phyloP scores from a whole-genome alignment of 2,329 filamentous ascomycete genomes.

The Chaetomium strumarium region DNA sequence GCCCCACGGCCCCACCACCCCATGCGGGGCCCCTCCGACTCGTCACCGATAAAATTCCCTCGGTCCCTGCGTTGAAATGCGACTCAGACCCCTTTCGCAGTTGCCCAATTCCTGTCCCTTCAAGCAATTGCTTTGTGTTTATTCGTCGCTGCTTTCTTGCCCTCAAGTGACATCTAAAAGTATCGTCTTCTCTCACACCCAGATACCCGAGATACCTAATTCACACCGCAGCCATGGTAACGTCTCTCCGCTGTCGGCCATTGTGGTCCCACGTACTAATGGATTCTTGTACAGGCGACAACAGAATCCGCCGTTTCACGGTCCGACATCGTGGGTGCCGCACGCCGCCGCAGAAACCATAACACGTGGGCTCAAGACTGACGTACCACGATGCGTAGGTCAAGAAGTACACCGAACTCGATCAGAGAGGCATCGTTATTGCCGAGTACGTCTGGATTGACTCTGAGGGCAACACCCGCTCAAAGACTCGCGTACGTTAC shows the following conservation, averaged over 20 bases:
- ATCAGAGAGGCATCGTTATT: slow-evolving; percentile 83
- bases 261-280: slow-evolving; percentile 1
- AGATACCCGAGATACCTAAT: slow-evolving; percentile 5
- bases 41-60: slow-evolving; percentile 16
- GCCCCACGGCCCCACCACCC: slow-evolving; percentile 12
- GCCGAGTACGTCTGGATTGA: slow-evolving; percentile 99
- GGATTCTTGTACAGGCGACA: slow-evolving; percentile 5
- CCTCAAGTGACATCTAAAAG: neutral
- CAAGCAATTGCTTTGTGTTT: slow-evolving; percentile 6
- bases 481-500: slow-evolving; percentile 94
- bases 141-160: neutral
- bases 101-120: slow-evolving; percentile 2
- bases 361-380: neutral
- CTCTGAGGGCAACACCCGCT: slow-evolving; percentile 72
- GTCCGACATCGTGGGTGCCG: slow-evolving; percentile 9
- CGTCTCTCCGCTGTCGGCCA: neutral
- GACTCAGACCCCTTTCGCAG: slow-evolving; percentile 5
- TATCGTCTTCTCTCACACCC: neutral
- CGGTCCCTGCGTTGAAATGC: slow-evolving; percentile 12
- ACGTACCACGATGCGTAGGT: slow-evolving; percentile 49
- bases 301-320: slow-evolving; percentile 9
- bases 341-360: neutral
- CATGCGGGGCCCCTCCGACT: slow-evolving; percentile 11
- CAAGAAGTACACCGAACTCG: slow-evolving; percentile 83
- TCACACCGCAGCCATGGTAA: slow-evolving; percentile 12